Base-by-base conservation (phyloP, 129 eudicot species). In the Flaveria linearis region DNA sequence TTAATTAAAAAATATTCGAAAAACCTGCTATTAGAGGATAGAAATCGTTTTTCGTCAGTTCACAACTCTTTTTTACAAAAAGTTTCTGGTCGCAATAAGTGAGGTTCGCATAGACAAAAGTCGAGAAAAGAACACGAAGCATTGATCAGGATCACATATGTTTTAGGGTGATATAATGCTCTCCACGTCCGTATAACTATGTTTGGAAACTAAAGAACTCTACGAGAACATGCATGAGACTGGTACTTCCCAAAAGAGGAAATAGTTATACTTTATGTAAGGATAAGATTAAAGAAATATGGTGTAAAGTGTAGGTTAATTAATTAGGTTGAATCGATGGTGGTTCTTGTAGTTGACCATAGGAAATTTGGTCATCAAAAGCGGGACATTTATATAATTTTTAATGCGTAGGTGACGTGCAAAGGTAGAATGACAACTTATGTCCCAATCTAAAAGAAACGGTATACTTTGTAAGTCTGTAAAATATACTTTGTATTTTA, bases 401-500 rank as follows among this genome's bases (percentile, higher is more conserved):
- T 79, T 72, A 79, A 52, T 79, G 83, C 83, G 68, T 63, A 39
- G 6, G 13, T 79, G 83, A 79, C 83, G 83, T 79, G 83, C 78
- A 79, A 79, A 79, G 78, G 51, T 51, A 64, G 39, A 72, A 72
- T 72, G 73, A 72, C 83, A 79, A 64, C 83, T 49, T 47, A 62
- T 60, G 65, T 10, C 56, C 52, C 53, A 20, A 33, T 30, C 73
- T 14, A 62, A 45, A 47, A 36, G 60, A 39, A 77, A 58, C 45
- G 42, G 39, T 28, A 45, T 56, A 30, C 41, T 13, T 61, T 62
- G 42, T 28, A 26, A 26, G 30, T 2, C 3, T 26, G 30, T 26
- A 26, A 26, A 26, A 26, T 26, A 26, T 26, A 33, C 5, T 4
- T 33, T 4, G 1, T 33, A 33, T 33, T 33, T 33, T 4, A 33